Evolutionary conservation across 306 rosid species (phyloP).

Genomic region (Lupinus albus): DNA sequence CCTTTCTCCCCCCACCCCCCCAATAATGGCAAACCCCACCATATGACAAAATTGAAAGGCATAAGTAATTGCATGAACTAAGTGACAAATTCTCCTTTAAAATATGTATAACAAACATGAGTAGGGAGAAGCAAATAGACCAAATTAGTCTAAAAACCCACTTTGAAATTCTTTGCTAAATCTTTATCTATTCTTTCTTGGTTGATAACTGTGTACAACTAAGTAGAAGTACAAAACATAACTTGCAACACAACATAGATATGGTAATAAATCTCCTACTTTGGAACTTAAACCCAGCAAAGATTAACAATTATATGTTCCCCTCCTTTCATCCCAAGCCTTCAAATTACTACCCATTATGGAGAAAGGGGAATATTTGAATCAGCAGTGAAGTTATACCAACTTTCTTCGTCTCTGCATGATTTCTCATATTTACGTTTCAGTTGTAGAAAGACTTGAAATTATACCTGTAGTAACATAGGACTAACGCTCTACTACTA

Average conservation of each 20-base stretch:
- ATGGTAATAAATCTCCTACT: conserved; percentile 35
- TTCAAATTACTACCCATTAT: conserved; percentile 35
- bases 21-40: conserved; percentile 54
- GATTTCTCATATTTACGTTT: conserved; percentile 41
- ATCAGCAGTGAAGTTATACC: conserved; percentile 53
- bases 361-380: conserved; percentile 37
- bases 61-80: conserved; percentile 37
- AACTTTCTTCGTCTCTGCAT: conserved; percentile 34
- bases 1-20: conserved; percentile 35
- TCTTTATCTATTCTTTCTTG: conserved; percentile 49
- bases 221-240: conserved; percentile 43
- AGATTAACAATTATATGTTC: conserved; percentile 41
- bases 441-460: conserved; percentile 64
- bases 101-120: neutral
- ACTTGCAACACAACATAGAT: conserved; percentile 31
- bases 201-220: conserved; percentile 49
- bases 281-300: conserved; percentile 37
- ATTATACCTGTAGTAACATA: conserved; percentile 48
- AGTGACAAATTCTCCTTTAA: conserved; percentile 48
- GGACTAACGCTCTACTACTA: conserved; percentile 46
- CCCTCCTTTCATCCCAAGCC: conserved; percentile 8
- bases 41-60: conserved; percentile 14
- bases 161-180: conserved; percentile 54
- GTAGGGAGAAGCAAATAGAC: conserved; percentile 9
- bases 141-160: conserved; percentile 40